Evolutionary conservation across 441 rosid species (phyloP), one percentile per base, ranked within the genome.

Genomic region (Erodium trifolium): DNA sequence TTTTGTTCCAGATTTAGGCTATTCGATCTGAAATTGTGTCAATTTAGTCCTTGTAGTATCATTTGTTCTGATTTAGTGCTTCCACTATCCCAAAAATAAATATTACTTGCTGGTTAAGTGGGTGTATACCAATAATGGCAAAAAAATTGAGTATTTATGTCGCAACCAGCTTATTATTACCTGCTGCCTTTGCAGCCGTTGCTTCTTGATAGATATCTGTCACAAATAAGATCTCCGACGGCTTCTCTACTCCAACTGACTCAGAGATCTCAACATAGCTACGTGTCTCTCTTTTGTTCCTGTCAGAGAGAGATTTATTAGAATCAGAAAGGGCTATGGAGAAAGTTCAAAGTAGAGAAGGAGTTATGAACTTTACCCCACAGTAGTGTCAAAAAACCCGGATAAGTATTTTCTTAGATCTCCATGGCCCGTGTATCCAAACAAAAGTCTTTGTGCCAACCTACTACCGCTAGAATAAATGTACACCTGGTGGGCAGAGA

Each of bases 381-480:
- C 89, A 3, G 87, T 69, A 4, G 97, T 90, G 85, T 85, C 96
- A 49, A 92, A 94, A 80, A 83, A 94, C 60, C 97, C 90, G n/a
- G 89, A 86, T 51, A 92, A 72, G 78, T 84, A 92, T 80, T 86
- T 86, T 71, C 98, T 85, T 74, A 92, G 71, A 82, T 94, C 93
- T 35, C 99, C 99, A 49, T 79, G 74, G 68, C 82, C 83, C 65
- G 98, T 85, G 67, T 88, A 79, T 47, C 99, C 97, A 73, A 91
- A 92, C 66, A 94, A 51, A 69, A 90, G 96, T 83, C 97, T 85
- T 70, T 90, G 99, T 11, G 98, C 90, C 83, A 94, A 80, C 73
- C 99, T 83, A 82, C 99, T 92, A 60, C 99, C 97, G 62, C 96
- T 94, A 60, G 97, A 94, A 82, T 94, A 94, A 76, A 94, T 90